Evolutionary conservation across 2,329 filamentous ascomycete species (phyloP).

Genomic region (Huntiella savannae): DNA sequence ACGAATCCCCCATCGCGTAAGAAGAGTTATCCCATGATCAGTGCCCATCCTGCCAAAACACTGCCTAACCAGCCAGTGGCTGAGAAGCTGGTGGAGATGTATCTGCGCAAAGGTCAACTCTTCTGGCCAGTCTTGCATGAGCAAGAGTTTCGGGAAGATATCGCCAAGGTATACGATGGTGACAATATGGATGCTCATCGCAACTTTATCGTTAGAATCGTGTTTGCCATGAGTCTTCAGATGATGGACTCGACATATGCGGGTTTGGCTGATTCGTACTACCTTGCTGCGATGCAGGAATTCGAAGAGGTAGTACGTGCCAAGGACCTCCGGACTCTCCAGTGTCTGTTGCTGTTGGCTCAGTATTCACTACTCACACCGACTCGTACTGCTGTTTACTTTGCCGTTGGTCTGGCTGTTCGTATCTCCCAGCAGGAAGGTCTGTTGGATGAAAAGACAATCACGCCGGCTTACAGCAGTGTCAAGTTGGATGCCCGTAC

Average conservation of each 20-base stretch:
- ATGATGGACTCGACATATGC: conserved; percentile 78
- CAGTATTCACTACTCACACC: conserved; percentile 88
- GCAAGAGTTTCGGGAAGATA: conserved; percentile 51
- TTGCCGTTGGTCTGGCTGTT: conserved; percentile 73
- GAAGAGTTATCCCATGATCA: conserved; percentile 84
- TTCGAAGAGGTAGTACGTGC: conserved; percentile 66
- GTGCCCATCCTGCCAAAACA: conserved; percentile 56
- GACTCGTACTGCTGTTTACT: conserved; percentile 81
- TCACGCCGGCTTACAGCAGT: conserved; percentile 42
- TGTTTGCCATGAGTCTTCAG: conserved; percentile 86
- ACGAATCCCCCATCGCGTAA: conserved; percentile 36
- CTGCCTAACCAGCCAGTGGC: conserved; percentile 58
- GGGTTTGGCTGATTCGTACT: conserved; percentile 89
- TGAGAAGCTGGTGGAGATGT: conserved; percentile 65
- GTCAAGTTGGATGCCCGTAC: conserved; percentile 49
- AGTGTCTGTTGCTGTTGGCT: conserved; percentile 72
- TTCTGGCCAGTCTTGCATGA: conserved; percentile 81
- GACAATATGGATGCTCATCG: conserved; percentile 54
- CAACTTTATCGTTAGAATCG: conserved; percentile 77
- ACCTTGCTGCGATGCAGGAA: conserved; percentile 68
- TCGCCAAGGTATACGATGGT: conserved; percentile 64
- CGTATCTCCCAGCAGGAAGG: conserved; percentile 79
- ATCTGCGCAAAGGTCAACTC: conserved; percentile 74
- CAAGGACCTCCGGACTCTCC: conserved; percentile 80
- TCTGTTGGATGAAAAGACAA: conserved; percentile 74